These are phyloP conservation scores for Acanthamoeba lugdunensis DNA, from an alignment of 208 protist species.

Conservation along the genomic window DNA sequence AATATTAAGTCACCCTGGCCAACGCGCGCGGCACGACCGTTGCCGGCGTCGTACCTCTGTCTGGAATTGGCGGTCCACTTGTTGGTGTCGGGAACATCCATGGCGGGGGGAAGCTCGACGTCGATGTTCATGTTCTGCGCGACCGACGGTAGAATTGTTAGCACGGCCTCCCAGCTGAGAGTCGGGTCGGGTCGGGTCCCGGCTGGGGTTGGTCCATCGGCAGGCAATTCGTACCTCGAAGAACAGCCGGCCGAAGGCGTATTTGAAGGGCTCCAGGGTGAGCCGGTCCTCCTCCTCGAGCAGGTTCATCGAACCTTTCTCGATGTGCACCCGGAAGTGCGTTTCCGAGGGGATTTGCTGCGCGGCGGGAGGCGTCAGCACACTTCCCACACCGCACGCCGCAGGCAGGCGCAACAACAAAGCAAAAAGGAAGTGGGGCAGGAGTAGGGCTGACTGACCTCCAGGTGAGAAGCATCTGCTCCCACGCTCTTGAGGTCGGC, in stretches of 20 bases:
- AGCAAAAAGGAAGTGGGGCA: background rate
- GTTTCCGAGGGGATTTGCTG: constrained; percentile 37
- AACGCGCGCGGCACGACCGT: too few relatives aligned
- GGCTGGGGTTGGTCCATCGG: too few relatives aligned
- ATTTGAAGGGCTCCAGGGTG: constrained; percentile 25
- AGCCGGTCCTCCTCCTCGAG: constrained; percentile 39
- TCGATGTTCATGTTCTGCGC: constrained; percentile 45
- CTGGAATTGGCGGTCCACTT: constrained; percentile 48
- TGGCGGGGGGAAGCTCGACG: constrained; percentile 46
- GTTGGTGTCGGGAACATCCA: constrained; percentile 66
- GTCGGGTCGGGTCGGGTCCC: too few relatives aligned
- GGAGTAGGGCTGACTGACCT: background rate
- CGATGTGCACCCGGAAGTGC: constrained; percentile 37
- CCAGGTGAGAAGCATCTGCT: constrained; percentile 53
- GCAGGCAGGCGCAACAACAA: background rate
- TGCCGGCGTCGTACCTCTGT: background rate
- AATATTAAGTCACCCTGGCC: background rate
- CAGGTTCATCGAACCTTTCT: constrained; percentile 58
- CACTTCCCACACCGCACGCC: background rate
- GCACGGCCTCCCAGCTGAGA: background rate
- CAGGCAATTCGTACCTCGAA: background rate
- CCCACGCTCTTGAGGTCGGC: constrained; percentile 35
- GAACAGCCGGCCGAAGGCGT: constrained; percentile 48
- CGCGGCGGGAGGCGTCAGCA: background rate
- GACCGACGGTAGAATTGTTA: background rate